Evolutionary conservation across 2,329 filamentous ascomycete genomes (phyloP), one percentile per base, ranked within the genome.

Genomic region (Hirsutella minnesotensis): DNA sequence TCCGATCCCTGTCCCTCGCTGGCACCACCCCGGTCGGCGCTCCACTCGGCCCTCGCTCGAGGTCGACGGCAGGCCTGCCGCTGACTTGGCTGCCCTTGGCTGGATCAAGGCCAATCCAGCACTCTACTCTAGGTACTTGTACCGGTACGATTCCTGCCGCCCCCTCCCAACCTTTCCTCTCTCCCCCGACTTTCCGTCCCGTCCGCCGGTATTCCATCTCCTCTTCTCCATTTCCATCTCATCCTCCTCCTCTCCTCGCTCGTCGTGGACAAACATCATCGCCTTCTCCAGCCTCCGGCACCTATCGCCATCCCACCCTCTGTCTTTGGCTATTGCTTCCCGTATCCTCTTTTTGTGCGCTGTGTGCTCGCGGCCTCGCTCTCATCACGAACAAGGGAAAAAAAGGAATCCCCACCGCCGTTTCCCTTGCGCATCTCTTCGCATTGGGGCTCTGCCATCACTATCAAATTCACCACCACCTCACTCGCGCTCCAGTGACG

Each of bases 21-120:
- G 42, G 36, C 16, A 9, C 44, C 31, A 36, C 45, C 49, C 46
- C 42, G 46, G 48, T 46, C 46, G 44, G 29, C 42, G 42, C 48
- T 48, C 49, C 49, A 49, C 49, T 43, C 46, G 49, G 46, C 40
- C n/a, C 47, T 44, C 40, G 40, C 40, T 35, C 40, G 33, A 47
- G 45, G 39, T 44, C 44, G 36, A 40, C 37, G 34, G 24, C 34
- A 27, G 24, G 24, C 24, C 24, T 27, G 24, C 24, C 12, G 38
- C 46, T 42, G 45, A 41, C 39, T 42, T 46, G 46, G 47, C 48
- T 21, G 44, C 46, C 43, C 46, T 47, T 46, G 45, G 39, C 36
- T 48, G 49, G 36, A 49, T 50, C 47, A 41, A 40, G 38, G 40
- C 34, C 41, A 40, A 47, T 35, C 31, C n/a, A 5, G 9, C 33